Conservation (phyloP, 768 basidiomycete species). For the Suillus hirtellus region DNA sequence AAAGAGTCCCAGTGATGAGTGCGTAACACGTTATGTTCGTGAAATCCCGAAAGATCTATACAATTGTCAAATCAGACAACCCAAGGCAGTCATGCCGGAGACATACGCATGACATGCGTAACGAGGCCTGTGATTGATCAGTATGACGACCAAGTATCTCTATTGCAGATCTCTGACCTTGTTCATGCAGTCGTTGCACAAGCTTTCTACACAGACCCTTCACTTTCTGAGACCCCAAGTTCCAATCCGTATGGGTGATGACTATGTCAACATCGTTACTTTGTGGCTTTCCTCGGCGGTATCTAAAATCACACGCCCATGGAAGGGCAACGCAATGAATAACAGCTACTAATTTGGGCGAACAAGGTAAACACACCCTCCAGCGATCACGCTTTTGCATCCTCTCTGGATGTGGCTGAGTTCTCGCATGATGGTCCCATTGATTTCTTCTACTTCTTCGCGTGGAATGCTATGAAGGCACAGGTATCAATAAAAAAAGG, state of each 20-base stretch:
- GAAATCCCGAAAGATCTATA: constrained; percentile 63
- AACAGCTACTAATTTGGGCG: neutral
- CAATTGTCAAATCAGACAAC: neutral
- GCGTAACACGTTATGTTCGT: constrained; percentile 51
- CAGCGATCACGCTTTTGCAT: constrained; percentile 74
- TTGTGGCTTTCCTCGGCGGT: constrained; percentile 78
- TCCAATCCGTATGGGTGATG: constrained; percentile 66
- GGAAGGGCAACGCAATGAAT: neutral
- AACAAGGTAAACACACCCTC: constrained; percentile 56
- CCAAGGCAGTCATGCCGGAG: neutral
- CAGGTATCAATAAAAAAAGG: neutral
- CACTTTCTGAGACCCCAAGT: constrained; percentile 46
- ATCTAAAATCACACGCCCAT: constrained; percentile 43
- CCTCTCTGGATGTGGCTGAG: constrained; percentile 62
- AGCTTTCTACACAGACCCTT: constrained; percentile 64
- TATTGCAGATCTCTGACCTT: constrained; percentile 42
- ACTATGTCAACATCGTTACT: constrained; percentile 92
- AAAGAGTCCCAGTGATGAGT: constrained; percentile 75
- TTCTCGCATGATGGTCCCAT: constrained; percentile 64
- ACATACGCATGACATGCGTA: constrained; percentile 82
- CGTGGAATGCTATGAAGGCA: constrained; percentile 59
- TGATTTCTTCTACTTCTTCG: constrained; percentile 77
- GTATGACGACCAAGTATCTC: neutral
- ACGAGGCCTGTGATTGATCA: constrained; percentile 52
- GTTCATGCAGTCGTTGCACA: constrained; percentile 53